phyloP scores from a whole-genome alignment of 352 stramenopile genomes.

The Aphanomyces stellatus region DNA sequence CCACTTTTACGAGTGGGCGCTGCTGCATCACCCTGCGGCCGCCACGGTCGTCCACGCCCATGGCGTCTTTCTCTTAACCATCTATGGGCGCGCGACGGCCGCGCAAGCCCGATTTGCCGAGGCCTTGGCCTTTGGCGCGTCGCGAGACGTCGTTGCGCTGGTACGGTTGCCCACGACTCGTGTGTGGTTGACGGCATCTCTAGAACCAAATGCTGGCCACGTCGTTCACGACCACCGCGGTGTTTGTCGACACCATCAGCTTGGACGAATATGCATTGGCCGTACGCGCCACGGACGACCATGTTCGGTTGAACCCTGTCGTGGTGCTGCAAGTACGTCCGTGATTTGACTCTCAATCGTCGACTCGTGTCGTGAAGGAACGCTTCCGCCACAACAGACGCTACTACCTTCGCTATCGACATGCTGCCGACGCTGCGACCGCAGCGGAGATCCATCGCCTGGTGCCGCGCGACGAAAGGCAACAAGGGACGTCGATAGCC shows the following conservation, averaged over 20 bases:
- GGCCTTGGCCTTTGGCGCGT: too few relatives aligned
- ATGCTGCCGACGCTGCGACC: too few relatives aligned
- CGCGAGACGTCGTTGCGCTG: too few relatives aligned
- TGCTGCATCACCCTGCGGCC: background rate
- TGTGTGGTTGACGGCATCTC: too few relatives aligned
- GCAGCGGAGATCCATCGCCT: too few relatives aligned
- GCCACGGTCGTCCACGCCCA: background rate
- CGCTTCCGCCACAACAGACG: background rate
- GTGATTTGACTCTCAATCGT: background rate
- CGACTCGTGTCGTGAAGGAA: background rate
- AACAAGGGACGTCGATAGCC: too few relatives aligned
- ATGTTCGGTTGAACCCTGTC: background rate
- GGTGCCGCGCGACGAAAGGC: too few relatives aligned
- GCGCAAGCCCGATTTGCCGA: background rate
- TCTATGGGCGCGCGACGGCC: background rate
- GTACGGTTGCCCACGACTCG: too few relatives aligned
- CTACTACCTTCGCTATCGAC: background rate
- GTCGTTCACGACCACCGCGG: background rate
- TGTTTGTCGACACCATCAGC: background rate
- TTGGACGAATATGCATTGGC: background rate
- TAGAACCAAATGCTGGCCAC: background rate
- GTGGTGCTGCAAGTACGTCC: background rate
- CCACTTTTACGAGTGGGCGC: constrained; percentile 3
- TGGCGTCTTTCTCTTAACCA: background rate
- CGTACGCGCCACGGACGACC: background rate